These are phyloP conservation scores for Solanum hybrid DNA, from an alignment of 305 asterid species.

Conservation along the genomic window DNA sequence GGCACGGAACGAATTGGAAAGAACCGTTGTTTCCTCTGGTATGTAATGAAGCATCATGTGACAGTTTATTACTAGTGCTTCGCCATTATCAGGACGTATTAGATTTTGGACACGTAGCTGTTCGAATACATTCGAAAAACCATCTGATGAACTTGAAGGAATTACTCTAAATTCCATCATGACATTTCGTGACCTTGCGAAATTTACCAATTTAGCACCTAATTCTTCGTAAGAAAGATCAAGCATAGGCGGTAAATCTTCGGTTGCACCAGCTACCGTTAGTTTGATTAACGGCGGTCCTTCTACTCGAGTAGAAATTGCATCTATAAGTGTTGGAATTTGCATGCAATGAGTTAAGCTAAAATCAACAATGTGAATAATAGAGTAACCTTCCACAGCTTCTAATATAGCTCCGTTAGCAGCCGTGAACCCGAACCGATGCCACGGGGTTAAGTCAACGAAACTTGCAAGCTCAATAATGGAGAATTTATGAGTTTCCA, in stretches of 20 bases:
- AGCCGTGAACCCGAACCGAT: slow-evolving; percentile 84
- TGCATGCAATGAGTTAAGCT: slow-evolving; percentile 93
- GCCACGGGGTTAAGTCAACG: slow-evolving; percentile 95
- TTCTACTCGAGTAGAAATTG: slow-evolving; percentile 44
- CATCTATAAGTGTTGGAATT: slow-evolving; percentile 82
- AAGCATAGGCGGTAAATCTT: slow-evolving; percentile 65
- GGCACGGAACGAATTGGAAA: slow-evolving; percentile 19
- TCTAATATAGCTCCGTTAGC: slow-evolving; percentile 73
- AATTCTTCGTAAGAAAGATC: slow-evolving; percentile 74
- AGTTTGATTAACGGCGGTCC: slow-evolving; percentile 60
- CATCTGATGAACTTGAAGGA: slow-evolving; percentile 43
- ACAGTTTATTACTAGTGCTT: slow-evolving; percentile 76
- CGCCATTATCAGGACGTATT: slow-evolving; percentile 28
- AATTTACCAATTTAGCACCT: slow-evolving; percentile 54
- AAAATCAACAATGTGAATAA: slow-evolving; percentile 67
- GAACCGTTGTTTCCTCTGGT: slow-evolving; percentile 58
- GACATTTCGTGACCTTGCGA: slow-evolving; percentile 58
- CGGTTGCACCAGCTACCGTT: slow-evolving; percentile 63
- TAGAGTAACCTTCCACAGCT: slow-evolving; percentile 50
- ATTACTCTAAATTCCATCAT: slow-evolving; percentile 55
- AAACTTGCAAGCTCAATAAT: slow-evolving; percentile 69
- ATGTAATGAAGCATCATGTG: slow-evolving; percentile 92
- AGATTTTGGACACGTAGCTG: slow-evolving; percentile 49
- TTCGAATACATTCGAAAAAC: slow-evolving; percentile 50
- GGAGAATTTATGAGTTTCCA: slow-evolving; percentile 53